Evolutionary conservation across 2,329 filamentous ascomycete species (phyloP), one percentile per base, ranked within the genome.

Genomic region (Sporothrix humicola): DNA sequence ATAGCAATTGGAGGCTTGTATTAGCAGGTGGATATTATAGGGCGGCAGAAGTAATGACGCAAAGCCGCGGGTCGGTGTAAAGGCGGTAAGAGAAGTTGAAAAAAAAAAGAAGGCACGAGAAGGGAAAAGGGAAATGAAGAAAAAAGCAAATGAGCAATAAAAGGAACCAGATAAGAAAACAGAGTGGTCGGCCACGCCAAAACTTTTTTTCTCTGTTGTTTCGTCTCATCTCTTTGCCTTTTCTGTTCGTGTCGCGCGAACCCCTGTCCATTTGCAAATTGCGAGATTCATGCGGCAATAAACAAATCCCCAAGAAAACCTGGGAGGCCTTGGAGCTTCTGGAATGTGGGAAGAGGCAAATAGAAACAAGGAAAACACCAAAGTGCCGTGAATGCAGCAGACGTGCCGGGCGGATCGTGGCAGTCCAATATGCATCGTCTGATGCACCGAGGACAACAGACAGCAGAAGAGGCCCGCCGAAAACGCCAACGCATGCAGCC

Each of bases 21-120:
- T 89, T 85, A 88, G 86, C 81, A 76, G 72, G 76, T 81, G 79
- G 78, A 83, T 17, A 26, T 3, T 81, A 82, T 48, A 75, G 66
- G 23, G 58, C 12, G 23, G 54, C 23, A 52, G 9, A 31, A 50
- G 54, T 50, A 50, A 71, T 73, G 75, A 78, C 76, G 78, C 79
- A 79, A 78, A 77, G 77, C 50, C 77, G 76, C 77, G 76, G 79
- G 78, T 74, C 75, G 74, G 76, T 73, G 76, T 73, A 72, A 72
- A 69, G 78, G 75, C 77, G 77, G 75, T 74, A 76, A 76, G 78
- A 52, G 15, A 31, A 59, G 10, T 52, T 7, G 31, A 37, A 46
- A 48, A 65, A 48, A 65, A 72, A 42, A 9, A 17, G 17, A n/a
- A 65, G 44, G 26, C 48, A 58, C 66, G n/a, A 61, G 42, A 50